These are phyloP conservation scores for Nemania sp. DNA, from an alignment of 2,329 filamentous ascomycete species.

Conservation along the genomic window DNA sequence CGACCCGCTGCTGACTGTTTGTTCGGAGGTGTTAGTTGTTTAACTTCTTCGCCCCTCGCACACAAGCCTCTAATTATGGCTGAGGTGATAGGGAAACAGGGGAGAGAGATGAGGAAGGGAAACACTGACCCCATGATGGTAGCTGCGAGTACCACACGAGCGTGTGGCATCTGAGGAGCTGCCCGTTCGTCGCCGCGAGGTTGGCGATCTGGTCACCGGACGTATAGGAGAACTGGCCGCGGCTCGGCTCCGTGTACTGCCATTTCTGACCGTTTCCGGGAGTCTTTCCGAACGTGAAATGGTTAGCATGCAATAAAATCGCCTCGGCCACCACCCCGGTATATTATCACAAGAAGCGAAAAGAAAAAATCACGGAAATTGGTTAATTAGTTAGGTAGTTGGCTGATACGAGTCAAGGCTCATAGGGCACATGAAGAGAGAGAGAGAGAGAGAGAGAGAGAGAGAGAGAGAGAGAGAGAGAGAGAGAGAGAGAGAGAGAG, in stretches of 20 bases:
- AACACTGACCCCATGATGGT: constrained; percentile 22
- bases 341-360: no score
- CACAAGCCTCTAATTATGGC: no score
- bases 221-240: constrained; percentile 61
- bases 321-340: no score
- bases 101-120: background rate
- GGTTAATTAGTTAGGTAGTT: no score
- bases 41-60: no score
- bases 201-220: constrained; percentile 58
- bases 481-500: no score
- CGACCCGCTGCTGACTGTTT: constrained; percentile 41
- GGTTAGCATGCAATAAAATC: background rate
- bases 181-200: constrained; percentile 52
- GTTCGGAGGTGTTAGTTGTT: constrained; percentile 27
- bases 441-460: no score
- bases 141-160: constrained; percentile 36
- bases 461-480: no score
- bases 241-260: constrained; percentile 63
- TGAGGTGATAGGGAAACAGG: no score
- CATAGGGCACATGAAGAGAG: no score
- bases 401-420: no score
- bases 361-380: no score
- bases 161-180: constrained; percentile 66
- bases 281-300: constrained; percentile 43
- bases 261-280: constrained; percentile 69